Base-by-base conservation (phyloP, 1,284 basidiomycete genomes). In the Ustilago bromivora region DNA sequence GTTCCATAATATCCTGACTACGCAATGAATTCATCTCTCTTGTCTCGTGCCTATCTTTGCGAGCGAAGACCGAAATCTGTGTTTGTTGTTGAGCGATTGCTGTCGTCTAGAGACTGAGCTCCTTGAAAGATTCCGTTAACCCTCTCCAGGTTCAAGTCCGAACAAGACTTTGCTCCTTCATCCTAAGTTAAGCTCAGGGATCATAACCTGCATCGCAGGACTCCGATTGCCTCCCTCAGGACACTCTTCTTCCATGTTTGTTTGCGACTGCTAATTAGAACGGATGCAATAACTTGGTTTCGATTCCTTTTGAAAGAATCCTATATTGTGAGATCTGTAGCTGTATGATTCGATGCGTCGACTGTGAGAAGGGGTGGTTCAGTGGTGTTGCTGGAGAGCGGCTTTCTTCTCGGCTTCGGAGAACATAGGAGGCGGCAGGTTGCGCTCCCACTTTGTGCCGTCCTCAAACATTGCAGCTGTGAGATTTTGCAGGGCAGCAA, bases 371-470 rank as follows among this genome's bases (percentile, higher is more conserved):
- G 13, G 19, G 23, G 4, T 13, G 34, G 15, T 54, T 58, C 54
- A 70, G 65, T 76, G 63, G 62, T 78, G 75, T 34, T 76, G 71
- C 12, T 84, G 78, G 58, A 84, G 78, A 19, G 84, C 83, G 35
- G 83, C 84, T 52, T 80, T 72, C 78, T 85, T 85, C 67, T 85
- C 82, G 57, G 81, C 83, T 43, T 82, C 80, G 64, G 76, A 71
- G 57, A 85, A 85, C 71, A 85, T 81, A 57, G 82, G 83, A 36
- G 84, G 84, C 59, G 75, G 76, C 40, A 71, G 46, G 68, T 80
- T 79, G 31, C 78, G 79, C 57, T 85, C 74, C 67, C 84, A 86
- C 72, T 86, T 86, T 56, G 84, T 85, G 38, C 84, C 84, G 61
- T 82, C 84, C 66, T 84, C 83, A 66, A 77, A 83, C 79, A 84